Evolutionary conservation across 352 stramenopile genomes (phyloP), one percentile per base, ranked within the genome.

Genomic region (Globisporangium cederbergense): DNA sequence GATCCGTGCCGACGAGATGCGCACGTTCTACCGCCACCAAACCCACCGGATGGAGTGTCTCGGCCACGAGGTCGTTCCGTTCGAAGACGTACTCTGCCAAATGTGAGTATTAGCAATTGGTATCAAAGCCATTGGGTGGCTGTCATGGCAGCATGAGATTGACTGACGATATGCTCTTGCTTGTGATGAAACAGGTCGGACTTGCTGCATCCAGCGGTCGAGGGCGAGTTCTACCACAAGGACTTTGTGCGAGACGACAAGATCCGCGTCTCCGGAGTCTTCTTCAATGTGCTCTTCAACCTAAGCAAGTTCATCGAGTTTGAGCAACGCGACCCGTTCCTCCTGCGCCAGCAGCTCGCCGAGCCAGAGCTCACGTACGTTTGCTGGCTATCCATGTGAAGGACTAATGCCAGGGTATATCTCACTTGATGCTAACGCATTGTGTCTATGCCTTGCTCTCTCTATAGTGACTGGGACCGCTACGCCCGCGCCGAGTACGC

Each of bases 271-370:
- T 95, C 94, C 0, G 97, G 97, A 22, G 96, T 98, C 28, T 93
- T 99, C 53, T 99, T 99, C 79, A 98, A 99, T 79, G 97, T 98
- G 38, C 82, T 99, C 25, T 99, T 99, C 85, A 99, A 99, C 77
- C 79, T 99, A 43, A 99, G 97, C 90, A 99, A 99, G 74, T 99
- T 99, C 62, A 97, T 99, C 50, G 88, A 97, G 62, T 99, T 99
- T 76, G 97, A 99, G 79, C 92, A 98, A 73, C 84, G 97, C 22
- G 97, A 99, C 77, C 97, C 97, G 18, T 99, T 99, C 76, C 78
- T 98, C 42, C 84, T 99, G 70, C 91, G 97, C 46, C 96, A 98
- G 71, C 87, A 96, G 63, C 73, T 96, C n/a, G 83, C 86, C 2
- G 84, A 96, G 67, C 87, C 87, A 16, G 87, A 96, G 70, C 78